Percentiles rank a stretch among this genome's conserved stretches.
Conservation (phyloP, 176 grass and related monocot genomes). For the Pontederia crassipes region DNA sequence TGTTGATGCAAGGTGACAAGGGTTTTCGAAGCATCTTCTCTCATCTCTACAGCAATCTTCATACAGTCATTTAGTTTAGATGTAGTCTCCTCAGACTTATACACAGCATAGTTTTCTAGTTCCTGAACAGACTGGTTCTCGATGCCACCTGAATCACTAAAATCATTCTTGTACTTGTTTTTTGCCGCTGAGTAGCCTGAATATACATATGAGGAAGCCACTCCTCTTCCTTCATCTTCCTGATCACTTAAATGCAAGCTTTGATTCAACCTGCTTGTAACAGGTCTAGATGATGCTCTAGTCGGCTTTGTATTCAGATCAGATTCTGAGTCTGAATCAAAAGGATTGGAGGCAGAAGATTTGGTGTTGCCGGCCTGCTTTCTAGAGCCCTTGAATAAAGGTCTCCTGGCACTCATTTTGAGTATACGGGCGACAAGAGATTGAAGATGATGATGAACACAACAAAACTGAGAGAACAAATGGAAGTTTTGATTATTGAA, state of each 20-base stretch:
- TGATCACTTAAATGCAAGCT: conserved; percentile 2
- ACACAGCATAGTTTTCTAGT: conserved; percentile 54
- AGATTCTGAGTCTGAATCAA: conserved; percentile 2
- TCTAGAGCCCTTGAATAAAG: not conserved
- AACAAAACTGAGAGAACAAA: too few relatives aligned
- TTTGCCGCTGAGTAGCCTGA: not conserved
- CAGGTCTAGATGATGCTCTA: too few relatives aligned
- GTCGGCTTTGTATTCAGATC: not conserved
- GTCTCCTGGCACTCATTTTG: not conserved
- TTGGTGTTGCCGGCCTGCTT: not conserved
- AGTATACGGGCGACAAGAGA: not conserved
- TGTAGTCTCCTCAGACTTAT: conserved; percentile 61
- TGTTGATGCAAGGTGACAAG: conserved; percentile 68
- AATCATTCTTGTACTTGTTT: conserved; percentile 56
- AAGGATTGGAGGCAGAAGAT: conserved; percentile 2
- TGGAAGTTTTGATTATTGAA: too few relatives aligned
- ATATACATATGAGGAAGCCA: not conserved
- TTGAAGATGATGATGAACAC: not conserved
- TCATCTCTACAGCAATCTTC: conserved; percentile 59
- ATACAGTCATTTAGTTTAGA: conserved; percentile 37
- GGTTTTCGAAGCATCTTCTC: conserved; percentile 35
- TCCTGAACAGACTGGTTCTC: conserved; percentile 60
- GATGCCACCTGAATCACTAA: conserved; percentile 56
- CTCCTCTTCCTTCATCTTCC: not conserved
- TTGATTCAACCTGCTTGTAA: not conserved